Evolutionary conservation across 1,284 basidiomycete genomes (phyloP).

Genomic region (Sanguinoderma infundibulare): DNA sequence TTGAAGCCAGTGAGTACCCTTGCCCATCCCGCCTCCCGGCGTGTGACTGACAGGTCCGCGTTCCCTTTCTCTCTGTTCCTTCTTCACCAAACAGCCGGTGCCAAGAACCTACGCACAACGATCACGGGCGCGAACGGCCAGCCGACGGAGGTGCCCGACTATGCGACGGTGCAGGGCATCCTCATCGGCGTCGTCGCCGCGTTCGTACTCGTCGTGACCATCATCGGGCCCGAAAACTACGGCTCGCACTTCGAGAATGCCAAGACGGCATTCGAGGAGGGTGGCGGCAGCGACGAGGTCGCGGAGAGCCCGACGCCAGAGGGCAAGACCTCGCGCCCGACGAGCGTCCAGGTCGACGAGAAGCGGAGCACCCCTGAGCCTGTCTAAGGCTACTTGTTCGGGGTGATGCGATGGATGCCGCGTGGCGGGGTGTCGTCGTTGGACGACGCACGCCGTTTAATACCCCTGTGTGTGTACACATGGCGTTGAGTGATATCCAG

Average conservation of each 20-base stretch:
- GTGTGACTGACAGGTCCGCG: slow-evolving; percentile 1
- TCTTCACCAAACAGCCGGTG: slow-evolving; percentile 51
- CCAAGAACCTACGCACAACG: slow-evolving; percentile 58
- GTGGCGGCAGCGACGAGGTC: slow-evolving; percentile 43
- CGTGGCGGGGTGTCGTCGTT: too few species aligned
- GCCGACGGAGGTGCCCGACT: slow-evolving; percentile 66
- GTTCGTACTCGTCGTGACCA: slow-evolving; percentile 69
- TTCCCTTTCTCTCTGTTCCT: background rate
- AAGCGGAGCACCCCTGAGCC: slow-evolving; percentile 26
- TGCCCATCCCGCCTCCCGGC: background rate
- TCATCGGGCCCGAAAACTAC: slow-evolving; percentile 80
- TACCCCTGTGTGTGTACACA: background rate
- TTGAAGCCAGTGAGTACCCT: slow-evolving; percentile 76
- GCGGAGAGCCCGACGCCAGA: slow-evolving; percentile 16
- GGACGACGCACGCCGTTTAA: too few species aligned
- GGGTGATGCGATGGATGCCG: too few species aligned
- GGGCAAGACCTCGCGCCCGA: slow-evolving; percentile 26
- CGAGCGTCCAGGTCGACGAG: slow-evolving; percentile 23
- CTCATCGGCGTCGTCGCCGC: slow-evolving; percentile 79
- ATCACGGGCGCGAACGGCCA: slow-evolving; percentile 50
- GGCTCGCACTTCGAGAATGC: slow-evolving; percentile 84
- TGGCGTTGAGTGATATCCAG: background rate
- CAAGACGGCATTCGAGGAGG: slow-evolving; percentile 80
- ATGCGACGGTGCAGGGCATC: slow-evolving; percentile 88
- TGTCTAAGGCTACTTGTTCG: slow-evolving; percentile 2